A percentile compares a stretch with the other conserved stretches of the same genome.
Evolutionary conservation across 2,329 filamentous ascomycete species (phyloP).

Genomic region (Parastagonospora avenae): DNA sequence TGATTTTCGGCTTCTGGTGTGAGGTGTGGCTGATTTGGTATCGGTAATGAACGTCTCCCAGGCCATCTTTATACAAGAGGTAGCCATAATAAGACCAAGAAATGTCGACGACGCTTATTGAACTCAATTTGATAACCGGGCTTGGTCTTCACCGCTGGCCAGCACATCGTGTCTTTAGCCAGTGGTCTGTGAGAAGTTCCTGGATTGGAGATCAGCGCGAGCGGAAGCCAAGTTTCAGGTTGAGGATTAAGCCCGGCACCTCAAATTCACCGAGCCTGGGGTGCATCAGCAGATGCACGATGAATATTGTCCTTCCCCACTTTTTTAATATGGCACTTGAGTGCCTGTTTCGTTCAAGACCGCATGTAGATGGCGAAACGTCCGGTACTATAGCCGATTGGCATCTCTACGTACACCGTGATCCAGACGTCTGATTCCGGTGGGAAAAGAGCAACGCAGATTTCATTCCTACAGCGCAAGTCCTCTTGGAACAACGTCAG

Average conservation of each 20-base stretch:
- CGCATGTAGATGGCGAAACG: too few relatives aligned
- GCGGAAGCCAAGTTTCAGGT: conserved; percentile 6
- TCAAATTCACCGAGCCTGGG: conserved; percentile 15
- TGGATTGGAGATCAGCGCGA: conserved; percentile 4
- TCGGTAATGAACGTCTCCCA: background rate
- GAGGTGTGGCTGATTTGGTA: background rate
- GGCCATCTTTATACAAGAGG: conserved; percentile 6
- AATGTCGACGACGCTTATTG: background rate
- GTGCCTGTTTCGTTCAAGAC: too few relatives aligned
- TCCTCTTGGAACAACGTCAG: too few relatives aligned
- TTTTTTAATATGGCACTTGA: conserved; percentile 6
- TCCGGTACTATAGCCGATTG: too few relatives aligned
- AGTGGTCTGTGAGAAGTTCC: conserved; percentile 10
- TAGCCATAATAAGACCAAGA: conserved; percentile 3
- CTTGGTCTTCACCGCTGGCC: conserved; percentile 5
- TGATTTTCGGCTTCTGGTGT: background rate
- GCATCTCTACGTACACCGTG: too few relatives aligned
- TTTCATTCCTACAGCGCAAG: too few relatives aligned
- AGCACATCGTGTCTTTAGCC: conserved; percentile 12
- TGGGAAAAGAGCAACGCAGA: too few relatives aligned
- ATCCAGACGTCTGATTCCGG: too few relatives aligned
- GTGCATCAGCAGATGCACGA: conserved; percentile 8
- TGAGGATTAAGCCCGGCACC: conserved; percentile 11
- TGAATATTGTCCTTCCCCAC: conserved; percentile 11
- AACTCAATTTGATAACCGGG: conserved; percentile 6